Conservation (phyloP, 169 alveolate species). For the Plasmodium knowlesi region DNA sequence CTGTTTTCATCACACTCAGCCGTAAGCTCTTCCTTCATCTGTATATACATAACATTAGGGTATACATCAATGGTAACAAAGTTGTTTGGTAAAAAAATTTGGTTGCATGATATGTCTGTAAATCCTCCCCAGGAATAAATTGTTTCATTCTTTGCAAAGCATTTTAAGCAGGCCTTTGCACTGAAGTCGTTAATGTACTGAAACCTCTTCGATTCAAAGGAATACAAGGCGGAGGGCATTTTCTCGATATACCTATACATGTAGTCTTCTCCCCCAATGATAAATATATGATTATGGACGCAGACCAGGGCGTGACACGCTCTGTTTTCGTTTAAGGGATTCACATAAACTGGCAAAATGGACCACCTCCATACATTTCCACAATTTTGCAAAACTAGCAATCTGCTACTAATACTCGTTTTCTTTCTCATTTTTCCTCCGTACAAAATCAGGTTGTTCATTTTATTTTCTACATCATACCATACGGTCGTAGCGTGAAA, state of each 20-base stretch:
- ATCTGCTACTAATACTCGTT: conserved; percentile 9
- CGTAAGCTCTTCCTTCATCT: conserved; percentile 30
- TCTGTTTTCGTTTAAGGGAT: conserved; percentile 39
- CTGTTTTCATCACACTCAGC: conserved; percentile 62
- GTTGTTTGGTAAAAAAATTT: conserved; percentile 38
- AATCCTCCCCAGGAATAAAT: conserved; percentile 77
- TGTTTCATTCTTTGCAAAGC: conserved; percentile 41
- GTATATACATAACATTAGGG: conserved; percentile 29
- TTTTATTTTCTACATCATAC: conserved; percentile 63
- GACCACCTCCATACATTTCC: conserved; percentile 57
- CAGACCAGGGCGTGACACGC: conserved; percentile 58
- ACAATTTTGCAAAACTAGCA: conserved; percentile 15
- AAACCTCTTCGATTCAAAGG: conserved; percentile 57
- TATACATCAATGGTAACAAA: conserved; percentile 35
- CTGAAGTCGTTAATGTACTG: conserved; percentile 65
- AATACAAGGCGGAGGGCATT: conserved; percentile 75
- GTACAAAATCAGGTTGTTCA: conserved; percentile 54
- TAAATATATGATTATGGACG: conserved; percentile 41
- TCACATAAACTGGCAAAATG: conserved; percentile 52
- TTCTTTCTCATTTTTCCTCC: conserved; percentile 72
- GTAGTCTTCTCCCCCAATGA: conserved; percentile 75
- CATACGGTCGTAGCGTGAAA: conserved; percentile 68
- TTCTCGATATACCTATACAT: conserved; percentile 64
- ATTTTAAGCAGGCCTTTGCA: conserved; percentile 57
- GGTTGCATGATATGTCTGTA: conserved; percentile 32